These are phyloP conservation scores for Arabidopsis arenosa DNA, from an alignment of 345 rosid species.

Conservation along the genomic window DNA sequence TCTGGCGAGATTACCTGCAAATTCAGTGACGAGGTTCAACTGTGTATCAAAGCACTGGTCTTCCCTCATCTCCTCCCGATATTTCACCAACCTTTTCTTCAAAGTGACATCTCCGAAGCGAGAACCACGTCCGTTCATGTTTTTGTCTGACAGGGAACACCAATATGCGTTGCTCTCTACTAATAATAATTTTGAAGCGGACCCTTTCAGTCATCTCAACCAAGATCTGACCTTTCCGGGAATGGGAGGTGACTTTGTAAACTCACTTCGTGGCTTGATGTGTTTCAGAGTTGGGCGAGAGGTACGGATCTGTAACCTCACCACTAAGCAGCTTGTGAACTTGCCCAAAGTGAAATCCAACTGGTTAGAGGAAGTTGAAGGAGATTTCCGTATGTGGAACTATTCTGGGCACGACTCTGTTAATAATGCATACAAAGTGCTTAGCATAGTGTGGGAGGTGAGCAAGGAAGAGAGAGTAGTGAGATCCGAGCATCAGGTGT, in stretches of 20 bases:
- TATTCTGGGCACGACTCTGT: not conserved
- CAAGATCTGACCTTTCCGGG: not conserved
- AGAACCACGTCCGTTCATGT: not conserved
- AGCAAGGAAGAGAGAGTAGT: not conserved
- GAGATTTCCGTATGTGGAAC: not conserved
- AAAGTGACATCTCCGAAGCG: not conserved
- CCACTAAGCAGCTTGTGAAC: not conserved
- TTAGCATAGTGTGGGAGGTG: not conserved
- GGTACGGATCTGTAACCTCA: not conserved
- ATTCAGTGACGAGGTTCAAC: slow-evolving; percentile 20
- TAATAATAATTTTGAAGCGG: not conserved
- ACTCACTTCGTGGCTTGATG: not conserved
- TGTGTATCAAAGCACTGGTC: slow-evolving; percentile 26
- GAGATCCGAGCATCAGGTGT: not conserved
- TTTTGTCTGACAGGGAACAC: not conserved
- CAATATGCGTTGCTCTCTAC: not conserved
- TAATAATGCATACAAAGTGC: slow-evolving; percentile 8
- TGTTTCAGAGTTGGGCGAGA: not conserved
- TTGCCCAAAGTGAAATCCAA: not conserved
- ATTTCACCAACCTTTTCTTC: slow-evolving; percentile 18
- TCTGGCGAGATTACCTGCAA: not conserved
- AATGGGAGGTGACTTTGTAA: not conserved
- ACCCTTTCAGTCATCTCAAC: not conserved
- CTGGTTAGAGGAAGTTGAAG: not conserved
- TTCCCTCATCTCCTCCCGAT: slow-evolving; percentile 8